Percentiles rank a stretch among this genome's conserved stretches.
Conservation (phyloP, 495 filamentous ascomycete genomes). For the Aspergillus ellipticus region DNA sequence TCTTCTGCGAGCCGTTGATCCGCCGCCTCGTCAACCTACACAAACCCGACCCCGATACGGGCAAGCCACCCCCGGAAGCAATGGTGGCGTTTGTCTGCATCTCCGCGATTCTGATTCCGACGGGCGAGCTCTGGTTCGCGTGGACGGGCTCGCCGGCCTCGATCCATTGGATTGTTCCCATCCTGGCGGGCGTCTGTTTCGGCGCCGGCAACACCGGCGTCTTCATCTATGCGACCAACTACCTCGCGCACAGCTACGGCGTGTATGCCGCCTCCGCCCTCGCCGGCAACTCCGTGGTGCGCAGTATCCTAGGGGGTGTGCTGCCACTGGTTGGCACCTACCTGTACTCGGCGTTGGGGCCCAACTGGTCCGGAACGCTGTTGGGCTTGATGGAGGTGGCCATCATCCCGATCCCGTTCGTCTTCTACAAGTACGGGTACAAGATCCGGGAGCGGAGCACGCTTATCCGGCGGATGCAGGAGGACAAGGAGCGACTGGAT, state of each 20-base stretch:
- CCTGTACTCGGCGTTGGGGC: constrained; percentile 63
- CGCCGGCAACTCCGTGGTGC: constrained; percentile 68
- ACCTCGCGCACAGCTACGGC: constrained; percentile 72
- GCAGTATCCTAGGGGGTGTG: constrained; percentile 62
- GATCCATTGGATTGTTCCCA: constrained; percentile 73
- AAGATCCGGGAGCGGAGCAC: constrained; percentile 20
- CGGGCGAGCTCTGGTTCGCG: constrained; percentile 72
- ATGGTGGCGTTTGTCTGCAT: constrained; percentile 68
- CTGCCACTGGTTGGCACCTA: constrained; percentile 70
- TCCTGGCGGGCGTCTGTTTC: constrained; percentile 72
- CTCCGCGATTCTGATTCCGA: constrained; percentile 59
- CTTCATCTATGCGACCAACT: constrained; percentile 78
- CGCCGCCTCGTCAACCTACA: constrained; percentile 68
- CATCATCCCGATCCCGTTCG: constrained; percentile 22
- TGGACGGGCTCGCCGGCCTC: constrained; percentile 68
- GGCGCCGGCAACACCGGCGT: constrained; percentile 68
- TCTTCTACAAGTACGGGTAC: constrained; percentile 25
- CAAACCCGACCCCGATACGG: constrained; percentile 62
- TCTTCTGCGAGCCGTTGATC: constrained; percentile 63
- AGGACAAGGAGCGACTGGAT: constrained; percentile 21
- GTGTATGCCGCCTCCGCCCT: constrained; percentile 73
- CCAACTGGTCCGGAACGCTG: constrained; percentile 71
- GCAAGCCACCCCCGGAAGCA: constrained; percentile 65
- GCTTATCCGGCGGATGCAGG: constrained; percentile 21
- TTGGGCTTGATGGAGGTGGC: constrained; percentile 22